Conservation (phyloP, 2,329 filamentous ascomycete species). For the Ophiostoma sp. region DNA sequence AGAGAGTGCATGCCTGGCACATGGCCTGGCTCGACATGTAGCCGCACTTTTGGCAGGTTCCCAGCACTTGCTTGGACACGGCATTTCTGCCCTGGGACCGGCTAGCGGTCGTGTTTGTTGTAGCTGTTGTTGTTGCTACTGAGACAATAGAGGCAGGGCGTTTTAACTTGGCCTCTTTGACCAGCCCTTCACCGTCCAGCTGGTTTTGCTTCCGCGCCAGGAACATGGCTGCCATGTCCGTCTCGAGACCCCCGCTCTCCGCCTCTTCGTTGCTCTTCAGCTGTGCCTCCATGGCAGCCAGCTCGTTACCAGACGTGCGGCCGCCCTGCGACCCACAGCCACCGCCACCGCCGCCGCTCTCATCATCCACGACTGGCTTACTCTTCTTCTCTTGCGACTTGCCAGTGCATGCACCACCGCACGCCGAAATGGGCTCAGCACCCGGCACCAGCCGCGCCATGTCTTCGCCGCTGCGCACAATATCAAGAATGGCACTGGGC, state of each 20-base stretch:
- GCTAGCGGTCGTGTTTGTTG: neutral
- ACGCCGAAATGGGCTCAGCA: conserved; percentile 36
- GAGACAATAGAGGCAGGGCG: neutral
- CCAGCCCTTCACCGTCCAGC: conserved; percentile 18
- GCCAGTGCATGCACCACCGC: conserved; percentile 19
- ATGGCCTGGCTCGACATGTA: conserved; percentile 93
- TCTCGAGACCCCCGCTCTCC: conserved; percentile 53
- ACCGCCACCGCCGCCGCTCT: conserved; percentile 36
- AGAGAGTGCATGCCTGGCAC: conserved; percentile 86
- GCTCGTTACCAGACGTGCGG: conserved; percentile 63
- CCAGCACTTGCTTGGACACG: conserved; percentile 64
- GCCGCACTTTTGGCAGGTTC: conserved; percentile 79
- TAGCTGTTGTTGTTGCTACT: neutral
- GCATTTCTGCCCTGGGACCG: conserved; percentile 28
- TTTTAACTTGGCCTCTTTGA: conserved; percentile 27
- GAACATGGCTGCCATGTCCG: conserved; percentile 55
- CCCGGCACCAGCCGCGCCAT: conserved; percentile 82
- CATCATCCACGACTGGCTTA: conserved; percentile 13
- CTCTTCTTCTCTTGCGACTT: neutral
- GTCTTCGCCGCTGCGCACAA: conserved; percentile 90
- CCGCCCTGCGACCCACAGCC: conserved; percentile 72
- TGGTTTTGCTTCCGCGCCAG: conserved; percentile 34
- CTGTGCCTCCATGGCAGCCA: conserved; percentile 74
- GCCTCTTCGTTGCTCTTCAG: conserved; percentile 61
- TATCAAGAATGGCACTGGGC: conserved; percentile 89